phyloP scores from a whole-genome alignment of 768 basidiomycete genomes.

The Macrolepiota fuliginosa region DNA sequence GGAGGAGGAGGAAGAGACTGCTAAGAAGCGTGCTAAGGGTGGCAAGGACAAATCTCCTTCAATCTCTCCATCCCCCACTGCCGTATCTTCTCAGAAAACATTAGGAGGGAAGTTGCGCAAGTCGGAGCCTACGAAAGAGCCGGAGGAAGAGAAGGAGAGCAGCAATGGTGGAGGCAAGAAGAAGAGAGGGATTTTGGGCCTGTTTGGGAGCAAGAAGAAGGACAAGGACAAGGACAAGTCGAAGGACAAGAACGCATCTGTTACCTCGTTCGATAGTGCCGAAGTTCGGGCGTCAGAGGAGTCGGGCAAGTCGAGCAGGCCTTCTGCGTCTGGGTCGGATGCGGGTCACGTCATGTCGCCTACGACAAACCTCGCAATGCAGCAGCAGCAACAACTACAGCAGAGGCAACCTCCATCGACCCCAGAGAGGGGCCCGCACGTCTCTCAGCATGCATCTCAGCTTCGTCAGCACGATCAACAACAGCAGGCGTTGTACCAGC shows the following conservation, averaged over 20 bases:
- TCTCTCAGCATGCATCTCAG: slow-evolving; percentile 67
- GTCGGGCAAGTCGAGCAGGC: slow-evolving; percentile 52
- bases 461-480: slow-evolving; percentile 87
- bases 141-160: slow-evolving; percentile 23
- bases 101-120: slow-evolving; percentile 39
- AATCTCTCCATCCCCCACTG: slow-evolving; percentile 14
- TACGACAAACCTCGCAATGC: slow-evolving; percentile 49
- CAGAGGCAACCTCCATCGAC: slow-evolving; percentile 26
- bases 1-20: slow-evolving; percentile 41
- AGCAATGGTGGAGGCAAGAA: slow-evolving; percentile 48
- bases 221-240: slow-evolving; percentile 70
- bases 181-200: slow-evolving; percentile 66
- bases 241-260: slow-evolving; percentile 40
- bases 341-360: slow-evolving; percentile 41
- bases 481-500: slow-evolving; percentile 83
- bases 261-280: slow-evolving; percentile 51
- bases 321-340: slow-evolving; percentile 28
- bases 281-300: slow-evolving; percentile 57
- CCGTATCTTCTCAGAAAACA: slow-evolving; percentile 17
- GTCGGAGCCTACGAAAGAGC: slow-evolving; percentile 5
- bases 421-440: slow-evolving; percentile 29
- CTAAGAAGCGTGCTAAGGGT: slow-evolving; percentile 45
- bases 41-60: slow-evolving; percentile 49
- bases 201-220: slow-evolving; percentile 78
- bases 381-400: slow-evolving; percentile 55